These are phyloP conservation scores for Hemileccinum rubropunctum DNA, from an alignment of 768 basidiomycete genomes.

Conservation along the genomic window DNA sequence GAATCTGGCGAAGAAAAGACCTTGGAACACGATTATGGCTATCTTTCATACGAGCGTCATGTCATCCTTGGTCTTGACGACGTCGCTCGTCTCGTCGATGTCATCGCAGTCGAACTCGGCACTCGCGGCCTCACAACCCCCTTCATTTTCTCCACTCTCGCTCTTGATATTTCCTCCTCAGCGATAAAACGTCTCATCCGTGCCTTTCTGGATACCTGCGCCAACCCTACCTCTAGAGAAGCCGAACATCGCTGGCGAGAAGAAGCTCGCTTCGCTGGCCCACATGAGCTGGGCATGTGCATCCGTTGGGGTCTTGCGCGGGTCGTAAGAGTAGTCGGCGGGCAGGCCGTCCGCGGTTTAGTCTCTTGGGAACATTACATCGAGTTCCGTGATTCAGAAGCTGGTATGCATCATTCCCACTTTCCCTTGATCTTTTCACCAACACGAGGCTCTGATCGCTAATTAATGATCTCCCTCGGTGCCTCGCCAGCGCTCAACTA, in stretches of 20 bases:
- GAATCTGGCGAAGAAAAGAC: slow-evolving; percentile 39
- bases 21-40: slow-evolving; percentile 59
- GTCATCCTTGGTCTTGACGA: slow-evolving; percentile 76
- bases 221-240: slow-evolving; percentile 30
- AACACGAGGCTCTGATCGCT: slow-evolving; percentile 21
- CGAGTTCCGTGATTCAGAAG: slow-evolving; percentile 79
- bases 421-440: slow-evolving; percentile 20
- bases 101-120: slow-evolving; percentile 66
- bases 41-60: slow-evolving; percentile 69
- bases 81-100: slow-evolving; percentile 67
- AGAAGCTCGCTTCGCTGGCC: slow-evolving; percentile 80
- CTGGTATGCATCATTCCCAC: slow-evolving; percentile 67
- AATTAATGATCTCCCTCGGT: slow-evolving; percentile 20
- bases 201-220: slow-evolving; percentile 72
- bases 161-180: slow-evolving; percentile 78
- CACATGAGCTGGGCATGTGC: slow-evolving; percentile 88
- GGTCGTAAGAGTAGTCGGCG: slow-evolving; percentile 66
- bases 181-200: slow-evolving; percentile 74
- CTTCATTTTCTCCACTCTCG: slow-evolving; percentile 86
- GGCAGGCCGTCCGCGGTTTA: slow-evolving; percentile 77
- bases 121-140: slow-evolving; percentile 81
- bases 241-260: slow-evolving; percentile 66
- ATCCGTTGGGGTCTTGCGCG: slow-evolving; percentile 90
- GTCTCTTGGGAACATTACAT: slow-evolving; percentile 83
- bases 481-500: slow-evolving; percentile 50